phyloP scores from a whole-genome alignment of 2,329 filamentous ascomycete genomes.

The Colletotrichum orchidophilum region DNA sequence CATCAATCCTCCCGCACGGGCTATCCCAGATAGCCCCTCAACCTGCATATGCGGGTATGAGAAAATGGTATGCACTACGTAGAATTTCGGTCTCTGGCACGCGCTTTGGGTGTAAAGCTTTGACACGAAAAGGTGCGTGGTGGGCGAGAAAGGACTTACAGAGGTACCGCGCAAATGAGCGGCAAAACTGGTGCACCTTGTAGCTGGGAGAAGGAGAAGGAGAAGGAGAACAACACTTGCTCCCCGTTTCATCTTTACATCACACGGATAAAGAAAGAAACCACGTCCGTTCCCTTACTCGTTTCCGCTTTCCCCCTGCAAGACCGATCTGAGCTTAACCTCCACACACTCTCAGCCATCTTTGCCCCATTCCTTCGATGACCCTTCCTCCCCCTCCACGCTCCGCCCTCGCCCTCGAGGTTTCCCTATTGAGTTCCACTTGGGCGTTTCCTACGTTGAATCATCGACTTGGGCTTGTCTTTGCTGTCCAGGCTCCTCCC shows the following conservation, averaged over 20 bases:
- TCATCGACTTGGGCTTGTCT: background rate
- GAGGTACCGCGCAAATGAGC: background rate
- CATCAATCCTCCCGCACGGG: conserved; percentile 22
- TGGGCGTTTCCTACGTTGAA: background rate
- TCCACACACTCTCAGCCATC: background rate
- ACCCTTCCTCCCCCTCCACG: background rate
- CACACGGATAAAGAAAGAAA: conserved; percentile 29
- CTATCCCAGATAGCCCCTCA: conserved; percentile 15
- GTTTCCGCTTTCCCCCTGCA: conserved; percentile 19
- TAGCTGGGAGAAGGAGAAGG: background rate
- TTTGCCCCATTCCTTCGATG: background rate
- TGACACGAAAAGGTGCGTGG: background rate
- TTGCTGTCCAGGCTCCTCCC: background rate
- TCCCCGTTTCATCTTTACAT: conserved; percentile 28
- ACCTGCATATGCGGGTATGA: conserved; percentile 26
- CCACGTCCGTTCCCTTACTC: conserved; percentile 30
- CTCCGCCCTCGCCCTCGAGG: background rate
- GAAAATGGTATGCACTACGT: background rate
- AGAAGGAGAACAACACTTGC: background rate
- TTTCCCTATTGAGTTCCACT: background rate
- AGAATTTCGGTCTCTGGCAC: background rate
- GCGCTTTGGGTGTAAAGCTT: conserved; percentile 10
- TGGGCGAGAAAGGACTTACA: background rate
- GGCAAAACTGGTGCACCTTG: background rate
- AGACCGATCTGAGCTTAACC: background rate